Evolutionary conservation across 192 early-diverging fungal species (phyloP).

Genomic region (Rhizophlyctis rosea): DNA sequence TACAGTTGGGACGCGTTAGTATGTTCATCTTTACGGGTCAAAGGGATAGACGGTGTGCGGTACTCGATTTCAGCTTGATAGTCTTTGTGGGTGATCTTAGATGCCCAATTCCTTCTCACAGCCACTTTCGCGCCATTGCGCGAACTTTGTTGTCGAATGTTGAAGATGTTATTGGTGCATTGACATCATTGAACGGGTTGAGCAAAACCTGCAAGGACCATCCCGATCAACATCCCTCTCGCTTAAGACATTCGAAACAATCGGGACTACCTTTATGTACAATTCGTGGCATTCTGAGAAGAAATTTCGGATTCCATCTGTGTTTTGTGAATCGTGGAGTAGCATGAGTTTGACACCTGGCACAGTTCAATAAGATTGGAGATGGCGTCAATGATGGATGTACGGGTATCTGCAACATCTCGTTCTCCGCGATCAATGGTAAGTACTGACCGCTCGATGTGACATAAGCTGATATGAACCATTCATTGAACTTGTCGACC

Average conservation of each 20-base stretch:
- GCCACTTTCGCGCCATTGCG: conserved; percentile 67
- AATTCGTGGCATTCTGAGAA: conserved; percentile 81
- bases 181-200: conserved; percentile 90
- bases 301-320: conserved; percentile 77
- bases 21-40: no score
- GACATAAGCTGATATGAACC: conserved; percentile 87
- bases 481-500: conserved; percentile 95
- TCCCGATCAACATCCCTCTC: conserved; percentile 9
- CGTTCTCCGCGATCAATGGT: neutral
- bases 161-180: conserved; percentile 71
- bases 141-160: conserved; percentile 80
- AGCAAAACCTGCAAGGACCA: conserved; percentile 76
- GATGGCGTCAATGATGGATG: conserved; percentile 1
- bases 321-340: conserved; percentile 73
- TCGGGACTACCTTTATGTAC: conserved; percentile 79
- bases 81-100: no score
- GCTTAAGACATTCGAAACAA: conserved; percentile 21
- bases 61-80: no score
- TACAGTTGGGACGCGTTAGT: no score
- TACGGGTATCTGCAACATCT: neutral
- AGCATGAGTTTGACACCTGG: conserved; percentile 76
- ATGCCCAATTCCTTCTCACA: no score
- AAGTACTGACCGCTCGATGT: conserved; percentile 70
- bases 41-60: no score
- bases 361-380: neutral